Conservation (phyloP, 768 basidiomycete species). For the Terana coerulea region DNA sequence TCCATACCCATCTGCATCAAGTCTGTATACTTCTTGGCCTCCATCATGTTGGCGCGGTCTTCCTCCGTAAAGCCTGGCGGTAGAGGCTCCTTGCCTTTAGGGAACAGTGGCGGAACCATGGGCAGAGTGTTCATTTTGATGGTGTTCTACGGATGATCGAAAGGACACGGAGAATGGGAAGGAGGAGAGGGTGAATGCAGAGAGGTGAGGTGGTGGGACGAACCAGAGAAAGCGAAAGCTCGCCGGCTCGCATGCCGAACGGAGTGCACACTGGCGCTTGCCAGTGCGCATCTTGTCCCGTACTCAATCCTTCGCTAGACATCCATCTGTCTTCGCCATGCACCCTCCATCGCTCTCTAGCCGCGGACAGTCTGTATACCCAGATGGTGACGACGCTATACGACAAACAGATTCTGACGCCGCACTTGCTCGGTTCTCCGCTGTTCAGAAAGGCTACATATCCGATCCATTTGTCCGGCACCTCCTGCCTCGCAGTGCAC, state of each 20-base stretch:
- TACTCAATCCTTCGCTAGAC: too few species aligned
- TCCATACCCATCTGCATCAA: slow-evolving; percentile 74
- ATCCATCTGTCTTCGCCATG: background rate
- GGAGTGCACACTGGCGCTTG: background rate
- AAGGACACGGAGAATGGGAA: too few species aligned
- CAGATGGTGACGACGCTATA: slow-evolving; percentile 57
- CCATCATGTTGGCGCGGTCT: slow-evolving; percentile 60
- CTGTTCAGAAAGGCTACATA: slow-evolving; percentile 76
- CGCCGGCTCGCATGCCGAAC: slow-evolving; percentile 1
- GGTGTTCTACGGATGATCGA: too few species aligned
- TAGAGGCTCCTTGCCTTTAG: slow-evolving; percentile 83
- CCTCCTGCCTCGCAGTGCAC: slow-evolving; percentile 61
- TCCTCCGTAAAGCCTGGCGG: slow-evolving; percentile 82
- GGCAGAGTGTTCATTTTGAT: slow-evolving; percentile 22
- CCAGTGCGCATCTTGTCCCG: background rate
- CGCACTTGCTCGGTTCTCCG: slow-evolving; percentile 80
- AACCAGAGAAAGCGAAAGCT: background rate
- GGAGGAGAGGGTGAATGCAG: too few species aligned
- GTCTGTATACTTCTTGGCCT: slow-evolving; percentile 75
- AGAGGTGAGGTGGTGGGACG: background rate
- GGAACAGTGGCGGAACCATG: slow-evolving; percentile 68
- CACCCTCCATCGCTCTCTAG: background rate
- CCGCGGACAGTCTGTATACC: slow-evolving; percentile 6
- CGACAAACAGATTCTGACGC: slow-evolving; percentile 84
- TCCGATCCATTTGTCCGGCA: slow-evolving; percentile 66